Evolutionary conservation across 345 rosid genomes (phyloP).

Genomic region (Euphorbia lathyris): DNA sequence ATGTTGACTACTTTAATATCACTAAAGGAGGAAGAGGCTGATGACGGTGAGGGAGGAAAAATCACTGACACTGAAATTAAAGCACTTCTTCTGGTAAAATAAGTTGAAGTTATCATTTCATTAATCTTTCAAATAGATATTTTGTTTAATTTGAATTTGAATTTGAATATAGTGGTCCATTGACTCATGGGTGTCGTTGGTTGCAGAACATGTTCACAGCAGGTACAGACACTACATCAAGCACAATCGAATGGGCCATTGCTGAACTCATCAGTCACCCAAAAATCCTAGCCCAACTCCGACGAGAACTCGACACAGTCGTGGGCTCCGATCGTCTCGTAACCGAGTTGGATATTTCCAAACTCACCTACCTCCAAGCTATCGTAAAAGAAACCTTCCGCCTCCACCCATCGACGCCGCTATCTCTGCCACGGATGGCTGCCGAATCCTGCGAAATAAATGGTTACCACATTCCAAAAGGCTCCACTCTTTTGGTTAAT

Average conservation of each 20-base stretch:
- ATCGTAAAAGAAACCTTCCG: slow-evolving; percentile 28
- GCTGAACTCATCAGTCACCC: slow-evolving; percentile 87
- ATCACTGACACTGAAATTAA: slow-evolving; percentile 81
- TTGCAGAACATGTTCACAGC: slow-evolving; percentile 83
- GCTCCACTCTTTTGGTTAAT: slow-evolving; percentile 24
- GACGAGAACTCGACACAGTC: slow-evolving; percentile 47
- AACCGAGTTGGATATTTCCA: slow-evolving; percentile 16
- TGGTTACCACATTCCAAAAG: slow-evolving; percentile 27
- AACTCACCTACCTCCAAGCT: slow-evolving; percentile 28
- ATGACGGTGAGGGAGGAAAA: slow-evolving; percentile 49
- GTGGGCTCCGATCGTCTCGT: slow-evolving; percentile 18
- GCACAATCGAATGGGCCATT: slow-evolving; percentile 89
- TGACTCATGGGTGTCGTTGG: too few species aligned
- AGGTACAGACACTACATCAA: slow-evolving; percentile 91
- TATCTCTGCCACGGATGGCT: slow-evolving; percentile 26
- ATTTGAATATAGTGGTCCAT: too few species aligned
- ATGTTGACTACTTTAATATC: slow-evolving; percentile 65
- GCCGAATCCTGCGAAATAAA: slow-evolving; percentile 13
- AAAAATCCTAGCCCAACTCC: slow-evolving; percentile 38
- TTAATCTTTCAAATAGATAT: too few species aligned
- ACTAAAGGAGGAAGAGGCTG: slow-evolving; percentile 36
- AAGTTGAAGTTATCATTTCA: too few species aligned
- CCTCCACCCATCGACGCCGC: slow-evolving; percentile 29
- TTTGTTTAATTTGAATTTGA: too few species aligned
- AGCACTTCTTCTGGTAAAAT: slow-evolving; percentile 67